Conservation (phyloP, 768 basidiomycete genomes). For the Tubosaeta brunneosetosa region DNA sequence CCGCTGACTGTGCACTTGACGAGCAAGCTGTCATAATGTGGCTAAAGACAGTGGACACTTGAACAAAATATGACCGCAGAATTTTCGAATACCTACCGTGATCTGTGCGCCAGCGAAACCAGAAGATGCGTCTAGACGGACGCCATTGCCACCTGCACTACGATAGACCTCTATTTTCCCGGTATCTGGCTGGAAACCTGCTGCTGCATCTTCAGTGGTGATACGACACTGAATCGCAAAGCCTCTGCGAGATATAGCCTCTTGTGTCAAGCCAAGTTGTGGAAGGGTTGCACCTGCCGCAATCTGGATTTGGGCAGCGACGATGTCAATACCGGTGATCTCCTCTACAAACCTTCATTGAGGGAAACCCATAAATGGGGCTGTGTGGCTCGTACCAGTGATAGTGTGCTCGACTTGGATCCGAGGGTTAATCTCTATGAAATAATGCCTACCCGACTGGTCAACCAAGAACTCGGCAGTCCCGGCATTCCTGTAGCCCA, state of each 20-base stretch:
- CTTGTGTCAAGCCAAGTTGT: slow-evolving; percentile 93
- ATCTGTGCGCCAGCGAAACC: slow-evolving; percentile 99
- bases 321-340: slow-evolving; percentile 98
- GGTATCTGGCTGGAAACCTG: slow-evolving; percentile 94
- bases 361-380: not conserved
- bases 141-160: slow-evolving; percentile 97
- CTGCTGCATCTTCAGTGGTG: slow-evolving; percentile 94
- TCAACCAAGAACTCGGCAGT: slow-evolving; percentile 99
- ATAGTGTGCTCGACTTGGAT: slow-evolving; percentile 99
- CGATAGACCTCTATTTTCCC: slow-evolving; percentile 99
- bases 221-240: slow-evolving; percentile 98
- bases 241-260: slow-evolving; percentile 91
- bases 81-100: slow-evolving; percentile 54
- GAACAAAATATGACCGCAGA: slow-evolving; percentile 2
- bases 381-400: slow-evolving; percentile 58
- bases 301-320: slow-evolving; percentile 98
- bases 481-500: slow-evolving; percentile 94
- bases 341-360: slow-evolving; percentile 64
- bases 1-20: slow-evolving; percentile 96
- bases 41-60: slow-evolving; percentile 40
- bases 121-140: slow-evolving; percentile 92
- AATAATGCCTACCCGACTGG: slow-evolving; percentile 93
- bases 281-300: slow-evolving; percentile 96
- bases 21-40: slow-evolving; percentile 95
- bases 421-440: slow-evolving; percentile 99